Base-by-base conservation (phyloP, 1,139 yeast species). In the Kodamaea suecica region DNA sequence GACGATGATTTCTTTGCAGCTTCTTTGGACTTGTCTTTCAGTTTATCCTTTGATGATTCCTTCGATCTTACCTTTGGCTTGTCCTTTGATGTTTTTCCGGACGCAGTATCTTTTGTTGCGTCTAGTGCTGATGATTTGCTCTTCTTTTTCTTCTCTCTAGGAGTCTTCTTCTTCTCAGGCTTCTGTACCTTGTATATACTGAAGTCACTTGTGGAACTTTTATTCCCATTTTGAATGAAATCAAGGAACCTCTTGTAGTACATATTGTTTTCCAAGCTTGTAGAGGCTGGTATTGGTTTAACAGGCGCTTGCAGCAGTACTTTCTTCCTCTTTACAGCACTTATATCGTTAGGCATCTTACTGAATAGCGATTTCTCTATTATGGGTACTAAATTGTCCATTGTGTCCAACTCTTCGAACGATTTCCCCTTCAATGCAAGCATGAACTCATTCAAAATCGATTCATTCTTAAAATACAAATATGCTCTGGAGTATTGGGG, bases 401-500 rank as follows among this genome's bases (percentile, higher is more conserved):
- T 39, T 2, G 55, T 43, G 4, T 46, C 49, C 15, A 44, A 44
- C 12, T 51, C 57, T 3, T 34, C 30, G 36, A 61, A 59, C 4
- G 60, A 39, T 36, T 49, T 51, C 3, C 53, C 57, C 21, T 40
- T 38, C 4, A 58, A 29, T 17, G 39, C 42, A 4, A 35, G 26
- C 5, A 40, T 27, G 28, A 61, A 57, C 29, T 38, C 45, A 8
- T 39, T 43, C 9, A 49, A 31, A 13, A 37, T 41, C 3, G 14
- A 29, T 23, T 40, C 42, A 24, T 43, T 43, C 17, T 44, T 44
- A 35, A 61, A 56, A n/a, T 41, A 40, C 5, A 61, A 23, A 38
- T 61, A 61, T 4, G 61, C 61, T 31, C 66, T 42, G 2, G 65
- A 59, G 38, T 56, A 59, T 4, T 42, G 38, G 0, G 65, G 65